Evolutionary conservation across 164 flowering plant species (phyloP), one percentile per base, ranked within the genome.

Genomic region (Magnolia sinica): DNA sequence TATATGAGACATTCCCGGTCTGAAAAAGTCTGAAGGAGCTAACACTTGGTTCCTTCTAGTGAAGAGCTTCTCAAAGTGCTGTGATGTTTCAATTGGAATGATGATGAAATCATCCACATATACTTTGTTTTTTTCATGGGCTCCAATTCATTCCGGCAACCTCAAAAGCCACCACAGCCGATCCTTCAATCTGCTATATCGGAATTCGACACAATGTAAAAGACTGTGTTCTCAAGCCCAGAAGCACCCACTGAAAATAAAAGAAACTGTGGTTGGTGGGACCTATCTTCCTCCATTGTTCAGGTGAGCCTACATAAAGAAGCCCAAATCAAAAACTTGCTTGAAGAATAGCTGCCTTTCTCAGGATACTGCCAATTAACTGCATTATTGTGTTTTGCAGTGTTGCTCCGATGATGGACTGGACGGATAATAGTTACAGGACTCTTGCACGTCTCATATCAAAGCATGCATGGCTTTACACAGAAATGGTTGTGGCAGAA

Each of bases 401-500:
- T 87, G 87, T 96, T 71, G 98, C 98, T 73, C 98, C 98, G 14
- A 94, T 94, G 99, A 96, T 96, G 99, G 99, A 91, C 4, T 96
- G 92, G 90, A 94, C 99, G 7, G 92, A 92, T 79, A 86, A 88
- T 77, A 93, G 92, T 75, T 96, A 88, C 71, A 89, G 99, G 81
- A 91, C 97, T 63, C 88, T 96, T 77, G 99, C 99, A 4, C 89
- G 99, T 9, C 85, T 92, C 29, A 88, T 96, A 71, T 86, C 99
- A 50, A 94, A 92, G 76, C 92, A 92, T 79, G 91, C 99, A 68
- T 96, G 98, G 99, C 92, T 96, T 55, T 94, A 93, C 78, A 91
- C 98, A 55, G 98, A 96, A 87, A 96, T 96, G 99, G 83, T 92
- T 85, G 93, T 97, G 67, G 95, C 98, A 10, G 97, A 96, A 82